Conservation (phyloP, 768 basidiomycete species). For the Lactifluus pinguis region DNA sequence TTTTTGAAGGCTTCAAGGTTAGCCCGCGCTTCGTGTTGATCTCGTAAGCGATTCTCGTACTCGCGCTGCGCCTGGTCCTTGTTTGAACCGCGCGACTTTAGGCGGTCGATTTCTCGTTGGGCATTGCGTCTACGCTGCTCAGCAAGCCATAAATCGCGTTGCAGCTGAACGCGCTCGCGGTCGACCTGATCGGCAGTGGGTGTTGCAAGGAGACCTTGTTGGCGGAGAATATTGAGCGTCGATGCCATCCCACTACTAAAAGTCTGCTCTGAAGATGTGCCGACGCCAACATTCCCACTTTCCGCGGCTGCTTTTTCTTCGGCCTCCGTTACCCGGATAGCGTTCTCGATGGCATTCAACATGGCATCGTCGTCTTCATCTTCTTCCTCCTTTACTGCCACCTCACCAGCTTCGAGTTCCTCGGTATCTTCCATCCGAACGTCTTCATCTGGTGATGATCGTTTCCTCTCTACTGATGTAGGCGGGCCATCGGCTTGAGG, state of each 20-base stretch:
- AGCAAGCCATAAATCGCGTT: constrained; percentile 85
- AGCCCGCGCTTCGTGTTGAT: constrained; percentile 83
- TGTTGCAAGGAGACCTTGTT: constrained; percentile 79
- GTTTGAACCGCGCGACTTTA: constrained; percentile 67
- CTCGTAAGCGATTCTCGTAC: constrained; percentile 86
- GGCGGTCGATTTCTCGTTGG: constrained; percentile 71
- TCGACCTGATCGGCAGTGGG: constrained; percentile 54
- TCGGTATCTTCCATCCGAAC: constrained; percentile 43
- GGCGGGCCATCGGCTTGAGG: constrained; percentile 16
- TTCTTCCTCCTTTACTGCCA: constrained; percentile 72
- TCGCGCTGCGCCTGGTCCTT: constrained; percentile 93
- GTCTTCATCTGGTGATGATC: constrained; percentile 47
- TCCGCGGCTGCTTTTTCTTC: constrained; percentile 37
- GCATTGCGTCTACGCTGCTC: constrained; percentile 69
- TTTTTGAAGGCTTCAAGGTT: constrained; percentile 76
- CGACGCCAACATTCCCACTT: constrained; percentile 34
- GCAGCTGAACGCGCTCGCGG: constrained; percentile 74
- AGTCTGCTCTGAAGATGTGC: constrained; percentile 70
- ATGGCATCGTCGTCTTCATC: constrained; percentile 67
- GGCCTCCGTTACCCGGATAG: constrained; percentile 50
- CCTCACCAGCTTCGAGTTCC: constrained; percentile 73
- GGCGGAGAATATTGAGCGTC: constrained; percentile 78
- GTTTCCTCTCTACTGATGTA: constrained; percentile 8
- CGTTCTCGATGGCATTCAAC: constrained; percentile 68
- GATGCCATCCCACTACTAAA: constrained; percentile 82